Evolutionary conservation across 2,329 filamentous ascomycete species (phyloP), one percentile per base, ranked within the genome.

Genomic region (Colletotrichum ledebouriae): DNA sequence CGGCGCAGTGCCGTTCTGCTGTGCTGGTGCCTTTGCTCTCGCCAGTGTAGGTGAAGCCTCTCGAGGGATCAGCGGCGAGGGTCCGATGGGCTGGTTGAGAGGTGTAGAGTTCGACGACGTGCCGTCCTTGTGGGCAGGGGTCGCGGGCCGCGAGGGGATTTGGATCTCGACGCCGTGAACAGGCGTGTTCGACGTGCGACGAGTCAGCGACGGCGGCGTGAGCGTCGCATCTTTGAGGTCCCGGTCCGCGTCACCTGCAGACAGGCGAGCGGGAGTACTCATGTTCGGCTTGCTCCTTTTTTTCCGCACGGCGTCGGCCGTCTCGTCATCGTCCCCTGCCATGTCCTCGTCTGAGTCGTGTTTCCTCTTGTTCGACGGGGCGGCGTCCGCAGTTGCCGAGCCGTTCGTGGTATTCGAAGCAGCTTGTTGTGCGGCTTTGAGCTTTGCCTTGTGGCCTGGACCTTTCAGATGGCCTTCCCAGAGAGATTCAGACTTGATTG

Each of bases 391-490:
- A 10, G 33, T 41, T 49, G 39, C 56, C 64, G 62, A 46, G 50
- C 67, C 63, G 60, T 72, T 63, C 17, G 55, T 17, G 63, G 53
- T 37, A 59, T 60, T 13, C 57, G 60, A 11, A 15, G 11, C 17
- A 58, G 55, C 33, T 57, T 63, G 33, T 7, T 47, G 57, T 1
- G 7, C 20, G 6, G 17, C 29, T 17, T 66, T 58, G 41, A 66
- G 17, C 53, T 50, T 70, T 17, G 52, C 29, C 3, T 41, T 33
- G 80, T 86, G 88, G 68, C 70, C 80, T 46, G 80, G 74, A 70
- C 84, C 81, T 56, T 83, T 81, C 42, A 88, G 70, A 74, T 94
- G 91, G 12, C 82, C 80, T 20, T 91, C 86, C 91, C 91, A 94
- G 37, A 90, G 81, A 1, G 85, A 80, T 73, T 93, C 91, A 50